Conservation (phyloP, 2,329 filamentous ascomycete genomes). For the Hirsutella rhossiliensis region DNA sequence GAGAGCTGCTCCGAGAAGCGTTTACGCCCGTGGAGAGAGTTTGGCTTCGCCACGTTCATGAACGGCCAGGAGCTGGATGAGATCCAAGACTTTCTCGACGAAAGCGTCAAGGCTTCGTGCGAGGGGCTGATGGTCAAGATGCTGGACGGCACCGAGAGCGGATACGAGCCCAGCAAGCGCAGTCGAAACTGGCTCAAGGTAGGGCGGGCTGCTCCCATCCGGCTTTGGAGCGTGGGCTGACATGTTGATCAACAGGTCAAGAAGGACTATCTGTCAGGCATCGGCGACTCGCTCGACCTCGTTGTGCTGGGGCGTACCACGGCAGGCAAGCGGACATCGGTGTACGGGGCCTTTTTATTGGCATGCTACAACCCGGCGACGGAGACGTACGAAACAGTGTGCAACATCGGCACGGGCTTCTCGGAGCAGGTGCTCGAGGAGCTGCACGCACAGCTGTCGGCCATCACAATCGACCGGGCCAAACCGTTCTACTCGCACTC, state of each 20-base stretch:
- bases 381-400: slow-evolving; percentile 87
- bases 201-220: slow-evolving; percentile 11
- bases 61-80: slow-evolving; percentile 84
- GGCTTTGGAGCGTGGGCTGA: background rate
- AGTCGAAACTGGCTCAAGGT: slow-evolving; percentile 98
- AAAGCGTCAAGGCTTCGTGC: slow-evolving; percentile 89
- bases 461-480: slow-evolving; percentile 72
- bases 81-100: slow-evolving; percentile 85
- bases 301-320: slow-evolving; percentile 88
- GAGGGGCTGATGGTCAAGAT: slow-evolving; percentile 99
- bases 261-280: slow-evolving; percentile 90
- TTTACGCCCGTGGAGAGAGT: slow-evolving; percentile 79
- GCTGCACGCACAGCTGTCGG: slow-evolving; percentile 62
- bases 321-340: slow-evolving; percentile 91
- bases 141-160: slow-evolving; percentile 84
- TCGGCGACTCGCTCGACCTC: slow-evolving; percentile 91
- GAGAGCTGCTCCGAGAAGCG: slow-evolving; percentile 59
- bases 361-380: slow-evolving; percentile 77
- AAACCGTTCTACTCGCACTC: slow-evolving; percentile 95
- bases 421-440: slow-evolving; percentile 89
- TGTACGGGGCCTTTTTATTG: slow-evolving; percentile 90
- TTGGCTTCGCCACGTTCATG: slow-evolving; percentile 77
- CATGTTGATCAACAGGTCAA: slow-evolving; percentile 55
- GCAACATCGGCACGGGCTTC: slow-evolving; percentile 97
- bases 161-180: slow-evolving; percentile 91